Conservation (phyloP, 495 filamentous ascomycete genomes). For the Barbatosphaeria neglecta region DNA sequence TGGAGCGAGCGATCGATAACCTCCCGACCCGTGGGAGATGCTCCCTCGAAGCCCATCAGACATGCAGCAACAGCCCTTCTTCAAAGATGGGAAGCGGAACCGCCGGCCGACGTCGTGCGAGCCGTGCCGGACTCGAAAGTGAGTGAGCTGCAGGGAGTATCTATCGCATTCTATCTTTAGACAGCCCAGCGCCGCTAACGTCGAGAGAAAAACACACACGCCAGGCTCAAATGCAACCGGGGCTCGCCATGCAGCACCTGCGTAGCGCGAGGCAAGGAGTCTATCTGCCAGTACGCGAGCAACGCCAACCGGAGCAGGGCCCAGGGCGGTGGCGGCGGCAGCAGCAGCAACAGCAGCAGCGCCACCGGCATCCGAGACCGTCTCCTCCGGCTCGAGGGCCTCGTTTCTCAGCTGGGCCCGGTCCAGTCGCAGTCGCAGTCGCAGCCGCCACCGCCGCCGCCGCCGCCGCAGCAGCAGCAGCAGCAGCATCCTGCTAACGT, state of each 20-base stretch:
- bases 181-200: no score
- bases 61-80: not conserved
- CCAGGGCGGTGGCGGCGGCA: not conserved
- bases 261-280: constrained; percentile 10
- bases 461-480: no score
- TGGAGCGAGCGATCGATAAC: no score
- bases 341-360: constrained; percentile 2
- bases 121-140: constrained; percentile 27
- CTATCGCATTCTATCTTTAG: no score
- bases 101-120: constrained; percentile 14
- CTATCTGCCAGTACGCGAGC: constrained; percentile 20
- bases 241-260: constrained; percentile 27
- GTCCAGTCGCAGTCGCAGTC: no score
- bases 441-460: no score
- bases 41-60: no score
- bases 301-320: constrained; percentile 6
- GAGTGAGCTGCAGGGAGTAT: not conserved
- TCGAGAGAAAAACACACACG: no score
- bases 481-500: not conserved
- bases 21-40: no score
- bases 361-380: constrained; percentile 7
- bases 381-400: not conserved
- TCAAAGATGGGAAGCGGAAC: not conserved
- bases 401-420: not conserved
- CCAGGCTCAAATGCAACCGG: constrained; percentile 31